These are phyloP conservation scores for Salix purpurea DNA, from an alignment of 345 rosid species.

Conservation along the genomic window DNA sequence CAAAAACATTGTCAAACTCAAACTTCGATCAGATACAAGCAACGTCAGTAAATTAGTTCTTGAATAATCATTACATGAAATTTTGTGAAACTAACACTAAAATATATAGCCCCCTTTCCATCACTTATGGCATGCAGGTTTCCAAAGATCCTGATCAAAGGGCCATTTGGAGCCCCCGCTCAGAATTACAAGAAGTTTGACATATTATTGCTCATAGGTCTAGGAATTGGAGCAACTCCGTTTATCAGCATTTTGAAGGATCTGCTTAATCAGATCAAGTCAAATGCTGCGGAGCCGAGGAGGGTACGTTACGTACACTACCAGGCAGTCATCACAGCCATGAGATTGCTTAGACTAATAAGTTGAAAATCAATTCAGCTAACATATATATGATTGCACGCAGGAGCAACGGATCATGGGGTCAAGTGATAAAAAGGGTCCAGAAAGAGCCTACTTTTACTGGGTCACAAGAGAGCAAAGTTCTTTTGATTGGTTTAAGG, in stretches of 20 bases:
- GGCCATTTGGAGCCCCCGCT: conserved; percentile 97
- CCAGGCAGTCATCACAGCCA: neutral
- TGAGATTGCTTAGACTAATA: neutral
- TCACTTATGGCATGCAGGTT: conserved; percentile 39
- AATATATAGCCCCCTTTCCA: neutral
- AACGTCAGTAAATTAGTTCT: conserved; percentile 26
- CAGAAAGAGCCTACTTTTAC: conserved; percentile 89
- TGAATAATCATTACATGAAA: neutral
- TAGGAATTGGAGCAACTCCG: conserved; percentile 97
- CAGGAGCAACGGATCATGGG: conserved; percentile 4
- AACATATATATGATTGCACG: conserved; percentile 1
- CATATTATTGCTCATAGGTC: conserved; percentile 71
- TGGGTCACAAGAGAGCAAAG: conserved; percentile 98
- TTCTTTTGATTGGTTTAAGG: conserved; percentile 97
- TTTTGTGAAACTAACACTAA: neutral
- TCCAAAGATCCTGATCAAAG: conserved; percentile 69
- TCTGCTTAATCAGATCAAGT: conserved; percentile 61
- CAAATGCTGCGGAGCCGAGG: conserved; percentile 28
- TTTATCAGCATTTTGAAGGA: conserved; percentile 89
- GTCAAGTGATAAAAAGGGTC: conserved; percentile 32
- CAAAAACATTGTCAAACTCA: conserved; percentile 31
- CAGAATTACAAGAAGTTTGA: conserved; percentile 74
- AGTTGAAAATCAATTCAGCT: conserved; percentile 8
- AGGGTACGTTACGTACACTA: conserved; percentile 8
- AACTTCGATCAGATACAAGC: conserved; percentile 46